Percentiles rank a stretch among this genome's conserved stretches.
Conservation (phyloP, 1,139 yeast genomes). For the Pneumocystis jirovecii region DNA sequence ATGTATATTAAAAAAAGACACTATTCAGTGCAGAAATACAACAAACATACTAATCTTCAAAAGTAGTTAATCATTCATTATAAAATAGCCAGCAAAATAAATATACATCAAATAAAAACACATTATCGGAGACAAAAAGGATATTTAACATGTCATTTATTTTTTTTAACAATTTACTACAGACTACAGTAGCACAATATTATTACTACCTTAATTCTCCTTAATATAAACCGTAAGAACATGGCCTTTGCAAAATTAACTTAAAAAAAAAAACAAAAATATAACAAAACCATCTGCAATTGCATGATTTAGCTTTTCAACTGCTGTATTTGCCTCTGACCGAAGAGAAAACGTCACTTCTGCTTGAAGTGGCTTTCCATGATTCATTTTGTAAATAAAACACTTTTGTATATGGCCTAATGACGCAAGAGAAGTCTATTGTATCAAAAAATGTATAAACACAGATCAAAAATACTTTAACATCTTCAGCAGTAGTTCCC, state of each 20-base stretch:
- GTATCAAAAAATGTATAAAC: conserved; percentile 6
- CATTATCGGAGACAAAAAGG: background rate
- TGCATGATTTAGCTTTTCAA: conserved; percentile 12
- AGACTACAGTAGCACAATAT: background rate
- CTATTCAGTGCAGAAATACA: background rate
- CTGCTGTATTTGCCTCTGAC: conserved; percentile 9
- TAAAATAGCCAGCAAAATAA: background rate
- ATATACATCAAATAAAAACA: background rate
- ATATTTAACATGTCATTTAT: background rate
- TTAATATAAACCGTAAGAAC: background rate
- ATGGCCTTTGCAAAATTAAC: background rate
- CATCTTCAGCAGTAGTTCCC: conserved; percentile 16
- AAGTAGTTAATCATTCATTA: background rate
- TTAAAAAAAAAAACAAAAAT: background rate
- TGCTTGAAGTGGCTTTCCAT: conserved; percentile 2
- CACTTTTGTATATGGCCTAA: conserved; percentile 5
- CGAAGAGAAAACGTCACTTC: conserved; percentile 13
- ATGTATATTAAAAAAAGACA: background rate
- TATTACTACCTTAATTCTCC: background rate
- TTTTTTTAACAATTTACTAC: background rate
- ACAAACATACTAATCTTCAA: background rate
- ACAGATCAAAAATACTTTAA: conserved; percentile 7
- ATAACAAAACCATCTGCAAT: conserved; percentile 12
- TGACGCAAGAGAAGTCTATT: background rate
- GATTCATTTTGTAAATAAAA: conserved; percentile 3